Evolutionary conservation across 2,329 filamentous ascomycete genomes (phyloP).

Genomic region (Aspergillus thermomutatus): DNA sequence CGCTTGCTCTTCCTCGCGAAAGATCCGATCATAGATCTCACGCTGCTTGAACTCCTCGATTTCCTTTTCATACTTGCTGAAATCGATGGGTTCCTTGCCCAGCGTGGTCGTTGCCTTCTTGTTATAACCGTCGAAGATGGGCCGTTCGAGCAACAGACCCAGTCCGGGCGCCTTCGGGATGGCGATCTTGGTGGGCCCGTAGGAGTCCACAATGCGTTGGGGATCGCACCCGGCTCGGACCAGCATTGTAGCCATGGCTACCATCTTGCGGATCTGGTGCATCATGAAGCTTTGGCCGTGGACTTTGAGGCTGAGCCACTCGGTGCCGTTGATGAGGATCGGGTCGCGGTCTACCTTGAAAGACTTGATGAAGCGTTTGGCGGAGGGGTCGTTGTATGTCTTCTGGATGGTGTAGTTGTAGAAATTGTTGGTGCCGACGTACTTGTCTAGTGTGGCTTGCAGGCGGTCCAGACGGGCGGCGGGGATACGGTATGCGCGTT

Average conservation of each 20-base stretch:
- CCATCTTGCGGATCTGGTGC: slow-evolving; percentile 99
- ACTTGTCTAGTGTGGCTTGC: slow-evolving; percentile 69
- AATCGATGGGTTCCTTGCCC: slow-evolving; percentile 69
- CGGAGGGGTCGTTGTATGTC: slow-evolving; percentile 71
- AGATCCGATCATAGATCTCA: slow-evolving; percentile 90
- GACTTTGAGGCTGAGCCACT: slow-evolving; percentile 94
- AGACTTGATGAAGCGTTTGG: slow-evolving; percentile 87
- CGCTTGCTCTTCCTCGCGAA: slow-evolving; percentile 80
- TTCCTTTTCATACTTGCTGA: slow-evolving; percentile 70
- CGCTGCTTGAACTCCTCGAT: slow-evolving; percentile 87
- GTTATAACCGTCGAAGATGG: slow-evolving; percentile 90
- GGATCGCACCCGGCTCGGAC: slow-evolving; percentile 78
- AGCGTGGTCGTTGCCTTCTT: slow-evolving; percentile 60
- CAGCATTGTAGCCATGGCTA: slow-evolving; percentile 82
- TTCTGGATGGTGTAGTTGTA: slow-evolving; percentile 99
- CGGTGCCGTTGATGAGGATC: slow-evolving; percentile 82
- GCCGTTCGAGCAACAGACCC: slow-evolving; percentile 81
- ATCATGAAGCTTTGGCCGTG: slow-evolving; percentile 99
- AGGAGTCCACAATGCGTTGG: slow-evolving; percentile 69
- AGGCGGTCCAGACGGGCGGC: slow-evolving; percentile 68
- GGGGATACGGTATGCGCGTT: slow-evolving; percentile 79
- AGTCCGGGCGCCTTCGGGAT: slow-evolving; percentile 93
- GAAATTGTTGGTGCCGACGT: slow-evolving; percentile 83
- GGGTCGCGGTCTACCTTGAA: slow-evolving; percentile 75
- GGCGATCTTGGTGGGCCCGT: slow-evolving; percentile 68